phyloP scores from a whole-genome alignment of 2,329 filamentous ascomycete species.

The Xenoacremonium recifei region DNA sequence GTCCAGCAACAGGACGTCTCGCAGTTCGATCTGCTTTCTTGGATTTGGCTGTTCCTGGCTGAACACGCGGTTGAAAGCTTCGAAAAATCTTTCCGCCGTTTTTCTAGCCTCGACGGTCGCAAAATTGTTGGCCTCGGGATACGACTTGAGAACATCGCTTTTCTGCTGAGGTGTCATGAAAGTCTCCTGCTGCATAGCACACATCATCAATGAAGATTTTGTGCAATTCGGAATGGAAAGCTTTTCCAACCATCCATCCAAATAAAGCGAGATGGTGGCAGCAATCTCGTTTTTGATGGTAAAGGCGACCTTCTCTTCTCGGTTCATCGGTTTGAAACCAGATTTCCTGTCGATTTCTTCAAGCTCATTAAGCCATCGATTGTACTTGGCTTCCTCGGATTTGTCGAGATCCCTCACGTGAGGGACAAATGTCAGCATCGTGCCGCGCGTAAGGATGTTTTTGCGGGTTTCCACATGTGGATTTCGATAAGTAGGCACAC shows the following conservation, averaged over 20 bases:
- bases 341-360: constrained; percentile 57
- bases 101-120: constrained; percentile 41
- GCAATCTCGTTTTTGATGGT: constrained; percentile 52
- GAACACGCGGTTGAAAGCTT: constrained; percentile 58
- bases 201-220: constrained; percentile 51
- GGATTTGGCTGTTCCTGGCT: constrained; percentile 27
- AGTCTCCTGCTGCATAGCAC: constrained; percentile 50
- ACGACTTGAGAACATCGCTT: constrained; percentile 48
- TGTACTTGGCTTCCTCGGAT: constrained; percentile 55
- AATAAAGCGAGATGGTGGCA: constrained; percentile 49
- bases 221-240: constrained; percentile 51
- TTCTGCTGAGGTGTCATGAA: constrained; percentile 55
- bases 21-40: constrained; percentile 43
- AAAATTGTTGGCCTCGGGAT: constrained; percentile 37
- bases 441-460: constrained; percentile 59
- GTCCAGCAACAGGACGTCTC: constrained; percentile 53
- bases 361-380: constrained; percentile 55
- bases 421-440: constrained; percentile 59
- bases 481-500: constrained; percentile 58
- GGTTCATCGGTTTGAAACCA: constrained; percentile 54
- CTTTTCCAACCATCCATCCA: constrained; percentile 52
- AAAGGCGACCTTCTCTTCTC: constrained; percentile 48
- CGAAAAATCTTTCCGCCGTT: constrained; percentile 50
- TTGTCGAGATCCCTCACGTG: constrained; percentile 57
- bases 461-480: constrained; percentile 60